These are phyloP conservation scores for Solanum hybrid DNA, from an alignment of 305 asterid species.

Conservation along the genomic window DNA sequence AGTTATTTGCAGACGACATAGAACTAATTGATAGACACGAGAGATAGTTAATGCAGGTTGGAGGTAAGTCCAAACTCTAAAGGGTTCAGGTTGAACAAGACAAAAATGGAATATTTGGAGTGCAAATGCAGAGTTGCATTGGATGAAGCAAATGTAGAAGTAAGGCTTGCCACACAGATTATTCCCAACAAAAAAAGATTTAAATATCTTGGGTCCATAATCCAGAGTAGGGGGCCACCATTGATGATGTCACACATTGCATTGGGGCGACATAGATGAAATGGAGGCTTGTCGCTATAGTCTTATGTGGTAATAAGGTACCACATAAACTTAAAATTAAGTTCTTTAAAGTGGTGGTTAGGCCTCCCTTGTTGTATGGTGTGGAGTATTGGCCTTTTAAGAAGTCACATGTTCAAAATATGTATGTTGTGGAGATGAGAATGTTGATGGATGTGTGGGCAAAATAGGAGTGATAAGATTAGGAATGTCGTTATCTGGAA, in stretches of 20 bases:
- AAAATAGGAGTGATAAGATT: not conserved
- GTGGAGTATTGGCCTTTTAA: not conserved
- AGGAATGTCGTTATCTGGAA: not conserved
- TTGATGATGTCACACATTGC: not conserved
- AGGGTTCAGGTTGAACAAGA: not conserved
- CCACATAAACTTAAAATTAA: not conserved
- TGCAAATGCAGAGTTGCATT: not conserved
- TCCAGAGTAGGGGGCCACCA: not conserved
- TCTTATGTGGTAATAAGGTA: not conserved
- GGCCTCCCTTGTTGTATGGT: not conserved
- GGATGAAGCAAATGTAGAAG: not conserved
- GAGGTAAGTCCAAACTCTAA: not conserved
- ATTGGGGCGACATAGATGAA: not conserved
- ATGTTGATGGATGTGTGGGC: not conserved
- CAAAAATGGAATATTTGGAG: not conserved
- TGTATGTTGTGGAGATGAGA: not conserved
- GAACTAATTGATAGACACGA: not conserved
- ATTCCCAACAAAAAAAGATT: no score
- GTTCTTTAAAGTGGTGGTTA: not conserved
- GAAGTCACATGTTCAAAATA: not conserved
- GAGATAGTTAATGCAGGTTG: not conserved
- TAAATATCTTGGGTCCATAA: not conserved
- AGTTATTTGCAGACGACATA: no score
- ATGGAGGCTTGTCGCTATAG: not conserved
- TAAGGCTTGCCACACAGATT: not conserved